Base-by-base conservation (phyloP, 805 yeast species). In the Ogataea kodamae region DNA sequence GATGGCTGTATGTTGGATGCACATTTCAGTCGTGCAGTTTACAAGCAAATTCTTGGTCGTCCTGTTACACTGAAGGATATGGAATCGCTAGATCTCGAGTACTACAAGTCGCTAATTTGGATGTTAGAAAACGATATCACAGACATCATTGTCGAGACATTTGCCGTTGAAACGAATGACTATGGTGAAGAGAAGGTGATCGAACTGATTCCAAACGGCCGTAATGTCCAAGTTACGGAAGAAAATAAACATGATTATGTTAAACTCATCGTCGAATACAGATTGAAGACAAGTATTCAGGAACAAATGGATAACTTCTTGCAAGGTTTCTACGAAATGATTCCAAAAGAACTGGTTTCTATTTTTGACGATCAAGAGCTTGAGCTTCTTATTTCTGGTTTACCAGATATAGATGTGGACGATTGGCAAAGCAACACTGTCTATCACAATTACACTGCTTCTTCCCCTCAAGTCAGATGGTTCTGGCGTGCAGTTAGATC, bases 401-500 rank as follows among this genome's bases (percentile, higher is more conserved):
- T 92, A 49, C 98, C 99, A 2, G 96, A 90, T 50, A 88, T 92
- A 50, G 96, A 87, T 62, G 90, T 90, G 13, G 86, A 80, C 47
- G 99, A 92, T 55, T 92, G 99, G 99, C 83, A 84, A 46, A 80
- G 77, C 51, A 84, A 92, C 55, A 76, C 96, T 1, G 68, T 65
- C 1, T 82, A 92, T 60, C 81, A 74, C 29, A 90, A 88, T 54
- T 92, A 90, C 57, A 74, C 87, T 0, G 71, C 89, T 1, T 71
- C 84, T 2, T 84, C 95, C 2, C 78, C 85, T 18, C 97, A 89
- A 54, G 80, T 92, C 37, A 88, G 82, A 53, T 90, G 97, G 85
- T 92, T 92, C 63, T 92, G 99, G 99, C 71, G 97, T 54, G 96
- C 97, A 1, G 96, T 92, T 9, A 76, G 87, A 50, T 85, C 97